A percentile compares a stretch with the other conserved stretches of the same genome.
These are phyloP conservation scores for Fusarium odoratissimum DNA, from an alignment of 2,329 filamentous ascomycete species.

Conservation along the genomic window DNA sequence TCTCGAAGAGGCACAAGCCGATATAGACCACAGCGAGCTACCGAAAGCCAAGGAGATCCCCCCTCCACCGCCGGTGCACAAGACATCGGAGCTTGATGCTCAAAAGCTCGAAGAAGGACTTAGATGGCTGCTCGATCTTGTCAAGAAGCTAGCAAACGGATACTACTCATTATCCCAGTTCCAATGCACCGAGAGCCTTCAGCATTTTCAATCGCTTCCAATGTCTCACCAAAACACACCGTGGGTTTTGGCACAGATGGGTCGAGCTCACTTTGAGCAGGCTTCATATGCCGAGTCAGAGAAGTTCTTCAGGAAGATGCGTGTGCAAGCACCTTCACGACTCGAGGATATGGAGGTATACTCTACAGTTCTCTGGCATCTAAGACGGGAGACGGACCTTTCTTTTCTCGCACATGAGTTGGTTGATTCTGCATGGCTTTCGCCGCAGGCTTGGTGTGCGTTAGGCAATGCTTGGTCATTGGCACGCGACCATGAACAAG, in stretches of 20 bases:
- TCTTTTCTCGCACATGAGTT: constrained; percentile 93
- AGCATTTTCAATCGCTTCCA: constrained; percentile 77
- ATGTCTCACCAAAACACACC: constrained; percentile 85
- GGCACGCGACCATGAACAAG: constrained; percentile 92
- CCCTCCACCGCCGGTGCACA: constrained; percentile 52
- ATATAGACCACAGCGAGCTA: constrained; percentile 75
- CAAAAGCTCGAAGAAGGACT: constrained; percentile 80
- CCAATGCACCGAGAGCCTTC: constrained; percentile 80
- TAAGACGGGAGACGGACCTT: constrained; percentile 91
- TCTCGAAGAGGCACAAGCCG: constrained; percentile 72
- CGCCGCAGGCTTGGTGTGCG: constrained; percentile 95
- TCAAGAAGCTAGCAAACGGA: constrained; percentile 83
- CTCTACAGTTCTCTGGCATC: constrained; percentile 98
- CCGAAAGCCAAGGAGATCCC: constrained; percentile 58
- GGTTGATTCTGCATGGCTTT: constrained; percentile 86
- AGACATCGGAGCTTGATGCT: constrained; percentile 63
- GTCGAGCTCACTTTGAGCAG: constrained; percentile 91
- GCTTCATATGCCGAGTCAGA: constrained; percentile 88
- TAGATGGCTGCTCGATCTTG: constrained; percentile 80
- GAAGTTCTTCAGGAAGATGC: constrained; percentile 83
- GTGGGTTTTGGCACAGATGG: constrained; percentile 92
- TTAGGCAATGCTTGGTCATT: constrained; percentile 95
- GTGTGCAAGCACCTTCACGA: constrained; percentile 81
- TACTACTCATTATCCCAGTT: constrained; percentile 84
- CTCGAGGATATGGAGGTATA: constrained; percentile 98